Percentiles rank a stretch among this genome's conserved stretches.
Evolutionary conservation across 1,284 basidiomycete genomes (phyloP).

Genomic region (Pterulicium gracile): DNA sequence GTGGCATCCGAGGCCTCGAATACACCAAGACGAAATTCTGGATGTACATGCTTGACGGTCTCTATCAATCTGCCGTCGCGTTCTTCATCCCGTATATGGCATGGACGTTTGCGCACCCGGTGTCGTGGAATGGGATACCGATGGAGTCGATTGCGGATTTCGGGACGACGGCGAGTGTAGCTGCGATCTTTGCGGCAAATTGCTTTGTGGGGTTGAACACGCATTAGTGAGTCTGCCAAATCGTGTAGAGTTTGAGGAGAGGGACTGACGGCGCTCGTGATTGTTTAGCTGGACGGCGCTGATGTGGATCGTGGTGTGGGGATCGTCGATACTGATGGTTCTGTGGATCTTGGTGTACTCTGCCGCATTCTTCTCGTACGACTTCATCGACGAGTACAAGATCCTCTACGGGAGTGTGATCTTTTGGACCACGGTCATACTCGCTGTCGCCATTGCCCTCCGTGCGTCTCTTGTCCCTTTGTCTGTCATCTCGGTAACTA

Average conservation of each 20-base stretch:
- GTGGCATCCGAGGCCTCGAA: slow-evolving; percentile 87
- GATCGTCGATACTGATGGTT: slow-evolving; percentile 72
- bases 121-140: slow-evolving; percentile 64
- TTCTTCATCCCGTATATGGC: slow-evolving; percentile 86
- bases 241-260: no score
- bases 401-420: slow-evolving; percentile 69
- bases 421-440: slow-evolving; percentile 74
- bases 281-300: slow-evolving; percentile 73
- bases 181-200: slow-evolving; percentile 84
- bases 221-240: slow-evolving; percentile 63
- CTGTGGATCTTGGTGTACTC: slow-evolving; percentile 85
- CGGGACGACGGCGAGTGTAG: slow-evolving; percentile 85
- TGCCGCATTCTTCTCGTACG: slow-evolving; percentile 46
- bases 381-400: slow-evolving; percentile 65
- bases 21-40: slow-evolving; percentile 92
- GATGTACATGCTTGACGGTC: slow-evolving; percentile 89
- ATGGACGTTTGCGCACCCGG: slow-evolving; percentile 54
- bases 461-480: slow-evolving; percentile 35
- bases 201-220: slow-evolving; percentile 83
- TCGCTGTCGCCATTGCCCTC: slow-evolving; percentile 62
- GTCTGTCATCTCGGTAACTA: no score
- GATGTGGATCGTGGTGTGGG: slow-evolving; percentile 71
- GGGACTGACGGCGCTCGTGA: no score
- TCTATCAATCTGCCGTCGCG: slow-evolving; percentile 86
- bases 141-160: slow-evolving; percentile 80